Evolutionary conservation across 2,329 filamentous ascomycete genomes (phyloP).

Genomic region (Pseudogymnoascus sp.): DNA sequence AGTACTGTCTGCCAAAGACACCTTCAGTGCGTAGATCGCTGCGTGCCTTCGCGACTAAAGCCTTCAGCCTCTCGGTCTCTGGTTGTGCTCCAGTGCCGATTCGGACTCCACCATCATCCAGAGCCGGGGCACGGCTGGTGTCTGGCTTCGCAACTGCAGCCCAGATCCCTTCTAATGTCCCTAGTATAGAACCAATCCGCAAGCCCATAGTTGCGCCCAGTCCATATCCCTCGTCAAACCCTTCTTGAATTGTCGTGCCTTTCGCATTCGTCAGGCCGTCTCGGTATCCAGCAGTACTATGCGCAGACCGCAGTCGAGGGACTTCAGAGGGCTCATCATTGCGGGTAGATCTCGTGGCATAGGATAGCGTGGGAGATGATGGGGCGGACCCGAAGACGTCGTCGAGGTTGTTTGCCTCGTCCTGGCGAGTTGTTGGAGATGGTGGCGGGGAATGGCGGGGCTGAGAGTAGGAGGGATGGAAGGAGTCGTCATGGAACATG

Average conservation of each 20-base stretch:
- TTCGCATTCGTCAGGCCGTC: slow-evolving; percentile 78
- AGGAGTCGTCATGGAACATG: not conserved
- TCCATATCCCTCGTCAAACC: slow-evolving; percentile 86
- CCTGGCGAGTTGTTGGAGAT: not conserved
- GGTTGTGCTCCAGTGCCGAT: slow-evolving; percentile 7
- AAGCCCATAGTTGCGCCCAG: slow-evolving; percentile 76
- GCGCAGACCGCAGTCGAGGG: slow-evolving; percentile 13
- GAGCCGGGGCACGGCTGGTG: not conserved
- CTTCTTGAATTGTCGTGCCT: slow-evolving; percentile 65
- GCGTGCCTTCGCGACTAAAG: slow-evolving; percentile 42
- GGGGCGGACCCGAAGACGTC: slow-evolving; percentile 29
- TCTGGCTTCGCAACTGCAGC: slow-evolving; percentile 35
- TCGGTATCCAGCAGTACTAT: slow-evolving; percentile 72
- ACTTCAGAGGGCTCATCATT: slow-evolving; percentile 9
- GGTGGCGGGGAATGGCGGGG: not conserved
- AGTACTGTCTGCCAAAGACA: slow-evolving; percentile 60
- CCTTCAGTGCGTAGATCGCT: slow-evolving; percentile 51
- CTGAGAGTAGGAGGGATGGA: not conserved
- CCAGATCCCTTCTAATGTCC: slow-evolving; percentile 65
- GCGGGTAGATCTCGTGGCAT: not conserved
- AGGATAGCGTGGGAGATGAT: slow-evolving; percentile 19
- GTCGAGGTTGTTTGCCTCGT: slow-evolving; percentile 21
- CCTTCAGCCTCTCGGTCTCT: slow-evolving; percentile 22
- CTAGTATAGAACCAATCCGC: slow-evolving; percentile 65
- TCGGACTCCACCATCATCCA: not conserved